phyloP scores from a whole-genome alignment of 805 yeast species.

The Saccharomycopsis sp. region DNA sequence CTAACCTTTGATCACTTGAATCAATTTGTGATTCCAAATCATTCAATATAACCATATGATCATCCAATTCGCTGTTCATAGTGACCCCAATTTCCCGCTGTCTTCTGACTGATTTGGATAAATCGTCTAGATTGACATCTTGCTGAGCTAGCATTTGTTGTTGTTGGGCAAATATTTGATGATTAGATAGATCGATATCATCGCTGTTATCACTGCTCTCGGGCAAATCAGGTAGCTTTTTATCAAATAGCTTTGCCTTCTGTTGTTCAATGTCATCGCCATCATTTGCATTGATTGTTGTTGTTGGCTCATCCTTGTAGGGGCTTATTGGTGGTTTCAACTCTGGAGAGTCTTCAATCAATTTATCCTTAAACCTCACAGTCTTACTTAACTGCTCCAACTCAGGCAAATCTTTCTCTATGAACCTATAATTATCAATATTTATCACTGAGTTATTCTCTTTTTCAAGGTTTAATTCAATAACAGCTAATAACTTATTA shows the following conservation, averaged over 20 bases:
- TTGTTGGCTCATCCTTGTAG: neutral
- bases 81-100: constrained; percentile 40
- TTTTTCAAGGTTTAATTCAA: constrained; percentile 19
- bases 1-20: constrained; percentile 34
- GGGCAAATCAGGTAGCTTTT: neutral
- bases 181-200: constrained; percentile 25
- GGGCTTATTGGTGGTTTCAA: neutral
- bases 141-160: constrained; percentile 43
- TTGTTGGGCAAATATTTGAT: constrained; percentile 34
- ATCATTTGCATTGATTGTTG: constrained; percentile 13
- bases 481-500: constrained; percentile 12
- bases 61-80: constrained; percentile 41
- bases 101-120: constrained; percentile 38
- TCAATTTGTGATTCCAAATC: constrained; percentile 45
- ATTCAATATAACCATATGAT: constrained; percentile 41
- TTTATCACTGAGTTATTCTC: constrained; percentile 7
- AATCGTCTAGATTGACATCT: constrained; percentile 34
- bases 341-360: constrained; percentile 14
- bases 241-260: neutral
- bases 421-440: constrained; percentile 12
- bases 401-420: constrained; percentile 12
- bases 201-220: neutral
- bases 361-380: constrained; percentile 20
- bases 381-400: constrained; percentile 12
- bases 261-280: constrained; percentile 11